phyloP scores from a whole-genome alignment of 2,329 filamentous ascomycete species.

The Cordyceps fumosorosea region DNA sequence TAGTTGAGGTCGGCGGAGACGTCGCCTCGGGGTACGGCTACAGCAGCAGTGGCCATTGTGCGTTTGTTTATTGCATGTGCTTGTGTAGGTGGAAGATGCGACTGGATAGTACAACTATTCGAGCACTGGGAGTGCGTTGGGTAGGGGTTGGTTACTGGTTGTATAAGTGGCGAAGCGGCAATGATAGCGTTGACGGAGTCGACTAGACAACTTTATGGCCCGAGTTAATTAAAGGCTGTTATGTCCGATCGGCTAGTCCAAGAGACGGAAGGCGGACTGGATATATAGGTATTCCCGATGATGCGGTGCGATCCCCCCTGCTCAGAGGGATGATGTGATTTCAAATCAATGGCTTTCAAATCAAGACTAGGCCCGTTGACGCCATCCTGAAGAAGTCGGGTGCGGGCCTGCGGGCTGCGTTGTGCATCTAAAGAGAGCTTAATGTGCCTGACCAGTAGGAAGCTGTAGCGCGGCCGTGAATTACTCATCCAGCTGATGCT shows the following conservation, averaged over 20 bases:
- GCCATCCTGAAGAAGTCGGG: background rate
- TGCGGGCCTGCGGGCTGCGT: background rate
- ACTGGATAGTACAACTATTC: too few species aligned
- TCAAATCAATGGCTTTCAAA: slow-evolving; percentile 11
- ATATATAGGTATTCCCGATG: background rate
- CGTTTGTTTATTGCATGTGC: background rate
- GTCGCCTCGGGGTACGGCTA: slow-evolving; percentile 48
- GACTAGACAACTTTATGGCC: too few species aligned
- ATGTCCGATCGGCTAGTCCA: background rate
- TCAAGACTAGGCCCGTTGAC: slow-evolving; percentile 1
- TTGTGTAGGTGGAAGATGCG: too few species aligned
- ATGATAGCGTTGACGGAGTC: too few species aligned
- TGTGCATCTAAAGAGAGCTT: background rate
- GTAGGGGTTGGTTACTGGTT: too few species aligned
- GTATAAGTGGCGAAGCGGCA: too few species aligned
- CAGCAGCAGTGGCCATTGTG: slow-evolving; percentile 33
- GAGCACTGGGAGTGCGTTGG: too few species aligned
- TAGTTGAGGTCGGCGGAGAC: slow-evolving; percentile 60
- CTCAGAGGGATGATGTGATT: slow-evolving; percentile 5
- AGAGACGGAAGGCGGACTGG: background rate
- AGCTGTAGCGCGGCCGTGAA: background rate
- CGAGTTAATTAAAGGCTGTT: too few species aligned
- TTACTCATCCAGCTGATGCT: slow-evolving; percentile 5
- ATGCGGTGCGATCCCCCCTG: background rate
- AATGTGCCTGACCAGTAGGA: background rate